Evolutionary conservation across 1,139 yeast genomes (phyloP).

Genomic region (Geotrichum reessii): DNA sequence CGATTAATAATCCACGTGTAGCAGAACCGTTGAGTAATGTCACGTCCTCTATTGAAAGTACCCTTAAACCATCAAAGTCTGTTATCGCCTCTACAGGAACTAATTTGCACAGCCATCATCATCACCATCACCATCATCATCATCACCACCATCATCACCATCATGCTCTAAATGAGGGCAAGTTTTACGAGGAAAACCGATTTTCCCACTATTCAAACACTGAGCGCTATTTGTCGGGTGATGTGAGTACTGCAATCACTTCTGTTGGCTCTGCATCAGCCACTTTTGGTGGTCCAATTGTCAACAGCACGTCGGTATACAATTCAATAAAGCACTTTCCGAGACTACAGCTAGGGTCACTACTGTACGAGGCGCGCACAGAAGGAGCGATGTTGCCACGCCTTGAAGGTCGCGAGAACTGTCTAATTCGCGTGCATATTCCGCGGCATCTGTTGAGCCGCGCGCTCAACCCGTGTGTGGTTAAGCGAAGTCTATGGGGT

Average conservation of each 20-base stretch:
- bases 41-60: too few relatives aligned
- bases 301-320: slow-evolving; percentile 44
- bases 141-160: slow-evolving; percentile 18
- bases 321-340: slow-evolving; percentile 44
- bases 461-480: slow-evolving; percentile 38
- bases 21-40: slow-evolving; percentile 28
- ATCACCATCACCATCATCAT: slow-evolving; percentile 10
- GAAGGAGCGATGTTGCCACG: slow-evolving; percentile 30
- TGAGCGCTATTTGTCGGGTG: neutral
- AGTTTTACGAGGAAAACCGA: slow-evolving; percentile 1
- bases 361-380: slow-evolving; percentile 51
- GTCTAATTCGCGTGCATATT: slow-evolving; percentile 58
- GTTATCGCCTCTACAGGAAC: neutral
- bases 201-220: neutral
- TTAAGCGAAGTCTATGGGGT: slow-evolving; percentile 75
- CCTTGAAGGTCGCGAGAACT: slow-evolving; percentile 50
- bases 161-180: slow-evolving; percentile 1
- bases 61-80: slow-evolving; percentile 17
- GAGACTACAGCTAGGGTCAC: slow-evolving; percentile 52
- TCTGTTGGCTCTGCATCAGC: slow-evolving; percentile 1
- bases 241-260: neutral
- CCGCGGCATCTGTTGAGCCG: slow-evolving; percentile 38
- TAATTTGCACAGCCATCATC: slow-evolving; percentile 17
- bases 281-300: slow-evolving; percentile 19
- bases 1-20: slow-evolving; percentile 21